phyloP scores from a whole-genome alignment of 306 rosid species.

The Quillaja saponaria region DNA sequence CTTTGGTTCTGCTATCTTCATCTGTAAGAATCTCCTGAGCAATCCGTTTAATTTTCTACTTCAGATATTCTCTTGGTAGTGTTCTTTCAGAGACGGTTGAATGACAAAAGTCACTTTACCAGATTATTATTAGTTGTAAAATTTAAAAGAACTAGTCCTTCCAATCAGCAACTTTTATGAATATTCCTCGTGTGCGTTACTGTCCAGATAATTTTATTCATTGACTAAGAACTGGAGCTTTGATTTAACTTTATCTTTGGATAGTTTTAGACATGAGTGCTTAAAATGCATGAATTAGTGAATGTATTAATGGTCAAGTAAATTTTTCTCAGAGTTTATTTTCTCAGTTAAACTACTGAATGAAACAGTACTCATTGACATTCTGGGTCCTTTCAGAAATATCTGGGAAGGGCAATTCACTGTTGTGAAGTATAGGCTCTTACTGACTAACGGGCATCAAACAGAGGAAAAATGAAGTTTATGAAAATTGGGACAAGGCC shows the following conservation, averaged over 20 bases:
- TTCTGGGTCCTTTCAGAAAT: constrained; percentile 16
- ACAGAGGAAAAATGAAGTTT: constrained; percentile 69
- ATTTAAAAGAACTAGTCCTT: too few relatives aligned
- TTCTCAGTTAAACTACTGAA: not conserved
- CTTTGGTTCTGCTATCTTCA: constrained; percentile 4
- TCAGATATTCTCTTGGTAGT: too few relatives aligned
- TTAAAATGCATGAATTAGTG: constrained; percentile 31
- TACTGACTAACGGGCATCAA: constrained; percentile 31
- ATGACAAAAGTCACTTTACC: too few relatives aligned
- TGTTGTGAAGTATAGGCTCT: constrained; percentile 35
- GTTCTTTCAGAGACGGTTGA: too few relatives aligned
- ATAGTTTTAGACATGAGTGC: too few relatives aligned
- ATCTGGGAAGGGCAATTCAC: constrained; percentile 13
- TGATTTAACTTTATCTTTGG: too few relatives aligned
- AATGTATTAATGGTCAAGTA: not conserved
- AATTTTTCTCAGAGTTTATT: not conserved
- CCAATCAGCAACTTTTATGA: not conserved
- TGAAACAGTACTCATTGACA: not conserved
- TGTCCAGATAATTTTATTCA: not conserved
- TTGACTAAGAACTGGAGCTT: constrained; percentile 1
- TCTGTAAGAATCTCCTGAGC: constrained; percentile 1
- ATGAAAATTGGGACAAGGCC: constrained; percentile 96
- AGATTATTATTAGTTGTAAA: too few relatives aligned
- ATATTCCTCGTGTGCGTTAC: not conserved
- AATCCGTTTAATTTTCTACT: too few relatives aligned